Conservation (phyloP, 805 yeast genomes). For the Alloascoidea africana region DNA sequence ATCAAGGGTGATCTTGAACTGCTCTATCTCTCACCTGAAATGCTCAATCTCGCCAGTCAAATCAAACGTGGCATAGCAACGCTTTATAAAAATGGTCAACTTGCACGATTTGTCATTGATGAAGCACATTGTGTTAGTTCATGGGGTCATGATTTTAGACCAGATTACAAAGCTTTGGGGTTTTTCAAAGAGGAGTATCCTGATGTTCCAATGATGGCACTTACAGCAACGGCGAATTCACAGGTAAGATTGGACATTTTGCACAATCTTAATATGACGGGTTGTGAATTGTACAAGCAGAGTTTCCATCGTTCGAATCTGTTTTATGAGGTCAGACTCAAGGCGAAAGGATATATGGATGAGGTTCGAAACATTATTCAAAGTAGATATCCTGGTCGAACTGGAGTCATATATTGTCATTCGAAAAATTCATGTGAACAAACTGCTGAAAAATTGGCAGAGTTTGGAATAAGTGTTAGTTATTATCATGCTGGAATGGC, state of each 20-base stretch:
- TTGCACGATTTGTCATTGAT: slow-evolving; percentile 86
- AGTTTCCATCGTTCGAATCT: slow-evolving; percentile 86
- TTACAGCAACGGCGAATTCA: slow-evolving; percentile 94
- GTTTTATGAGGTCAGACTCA: slow-evolving; percentile 60
- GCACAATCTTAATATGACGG: slow-evolving; percentile 50
- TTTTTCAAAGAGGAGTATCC: slow-evolving; percentile 64
- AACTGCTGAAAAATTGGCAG: slow-evolving; percentile 43
- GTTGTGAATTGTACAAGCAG: slow-evolving; percentile 53
- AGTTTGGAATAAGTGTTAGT: slow-evolving; percentile 50
- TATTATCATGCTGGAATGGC: slow-evolving; percentile 94
- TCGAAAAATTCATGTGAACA: slow-evolving; percentile 82
- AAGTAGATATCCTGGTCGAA: slow-evolving; percentile 32
- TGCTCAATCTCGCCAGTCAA: slow-evolving; percentile 63
- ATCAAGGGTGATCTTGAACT: slow-evolving; percentile 54
- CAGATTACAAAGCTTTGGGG: slow-evolving; percentile 77
- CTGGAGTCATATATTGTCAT: slow-evolving; percentile 91
- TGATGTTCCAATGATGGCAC: slow-evolving; percentile 80
- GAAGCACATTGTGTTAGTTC: slow-evolving; percentile 97
- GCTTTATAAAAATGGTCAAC: slow-evolving; percentile 34
- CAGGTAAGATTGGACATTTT: slow-evolving; percentile 78
- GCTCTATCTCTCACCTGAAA: slow-evolving; percentile 87
- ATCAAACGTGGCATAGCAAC: slow-evolving; percentile 47
- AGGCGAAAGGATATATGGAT: slow-evolving; percentile 37
- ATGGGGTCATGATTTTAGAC: slow-evolving; percentile 98
- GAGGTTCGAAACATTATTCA: slow-evolving; percentile 45